Evolutionary conservation across 2,329 filamentous ascomycete genomes (phyloP).

Genomic region (Alternaria incomplexa): DNA sequence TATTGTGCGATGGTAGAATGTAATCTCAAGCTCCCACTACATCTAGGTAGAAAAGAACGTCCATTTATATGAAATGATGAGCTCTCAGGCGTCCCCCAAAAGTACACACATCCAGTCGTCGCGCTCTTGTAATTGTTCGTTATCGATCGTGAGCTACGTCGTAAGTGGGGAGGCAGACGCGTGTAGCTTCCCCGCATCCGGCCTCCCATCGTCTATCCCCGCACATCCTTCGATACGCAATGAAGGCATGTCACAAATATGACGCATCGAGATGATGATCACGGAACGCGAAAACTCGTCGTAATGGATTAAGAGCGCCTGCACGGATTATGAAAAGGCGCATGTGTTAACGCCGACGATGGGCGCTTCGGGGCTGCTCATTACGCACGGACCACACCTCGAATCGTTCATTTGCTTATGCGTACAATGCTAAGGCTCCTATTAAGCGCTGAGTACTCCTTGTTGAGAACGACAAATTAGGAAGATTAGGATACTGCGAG

Average conservation of each 20-base stretch:
- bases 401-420: too few species aligned
- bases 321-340: background rate
- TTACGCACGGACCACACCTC: background rate
- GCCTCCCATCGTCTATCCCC: background rate
- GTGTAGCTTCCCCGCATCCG: conserved; percentile 19
- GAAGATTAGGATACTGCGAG: background rate
- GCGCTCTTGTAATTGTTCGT: background rate
- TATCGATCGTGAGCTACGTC: background rate
- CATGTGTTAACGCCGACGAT: background rate
- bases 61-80: background rate
- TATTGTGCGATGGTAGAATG: too few species aligned
- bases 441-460: background rate
- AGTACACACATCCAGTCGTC: background rate
- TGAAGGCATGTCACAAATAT: background rate
- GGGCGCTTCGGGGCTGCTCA: background rate
- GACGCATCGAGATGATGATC: background rate
- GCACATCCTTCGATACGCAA: background rate
- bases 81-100: background rate
- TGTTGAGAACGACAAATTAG: background rate
- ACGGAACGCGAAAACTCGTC: background rate
- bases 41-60: too few species aligned
- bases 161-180: conserved; percentile 21
- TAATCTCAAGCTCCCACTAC: background rate
- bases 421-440: too few species aligned
- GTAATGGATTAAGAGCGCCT: background rate